These are phyloP conservation scores for Jamesozyma spencerorum DNA, from an alignment of 805 yeast genomes.

Conservation along the genomic window DNA sequence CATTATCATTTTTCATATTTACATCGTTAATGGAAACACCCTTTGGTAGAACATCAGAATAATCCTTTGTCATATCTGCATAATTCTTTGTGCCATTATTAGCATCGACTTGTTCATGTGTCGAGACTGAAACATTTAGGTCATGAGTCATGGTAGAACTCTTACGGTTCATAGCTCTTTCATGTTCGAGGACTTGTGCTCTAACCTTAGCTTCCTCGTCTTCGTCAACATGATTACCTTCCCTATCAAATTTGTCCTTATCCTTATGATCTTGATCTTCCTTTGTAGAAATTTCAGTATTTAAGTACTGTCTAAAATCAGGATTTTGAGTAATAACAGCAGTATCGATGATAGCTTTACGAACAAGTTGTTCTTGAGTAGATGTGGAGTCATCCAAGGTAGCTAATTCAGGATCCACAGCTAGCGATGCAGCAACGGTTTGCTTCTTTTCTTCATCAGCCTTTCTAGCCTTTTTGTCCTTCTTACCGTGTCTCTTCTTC, in stretches of 20 bases:
- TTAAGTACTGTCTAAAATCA: constrained; percentile 30
- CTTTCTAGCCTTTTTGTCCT: constrained; percentile 5
- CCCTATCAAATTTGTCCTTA: not conserved
- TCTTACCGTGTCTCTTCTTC: constrained; percentile 14
- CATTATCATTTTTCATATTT: constrained; percentile 22
- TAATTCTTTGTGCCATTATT: constrained; percentile 10
- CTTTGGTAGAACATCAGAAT: constrained; percentile 21
- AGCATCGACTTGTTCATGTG: not conserved
- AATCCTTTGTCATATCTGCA: constrained; percentile 12
- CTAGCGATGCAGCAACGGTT: constrained; percentile 13
- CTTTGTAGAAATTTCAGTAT: constrained; percentile 20
- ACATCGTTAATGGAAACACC: constrained; percentile 11
- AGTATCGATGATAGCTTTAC: constrained; percentile 63
- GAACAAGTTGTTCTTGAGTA: constrained; percentile 57
- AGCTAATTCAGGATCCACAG: constrained; percentile 52
- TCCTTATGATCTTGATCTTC: constrained; percentile 6
- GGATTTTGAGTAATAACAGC: constrained; percentile 46
- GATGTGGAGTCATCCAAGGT: constrained; percentile 38
- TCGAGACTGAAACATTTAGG: constrained; percentile 5
- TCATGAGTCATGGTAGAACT: constrained; percentile 5
- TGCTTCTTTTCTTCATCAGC: constrained; percentile 6
- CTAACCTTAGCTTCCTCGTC: not conserved
- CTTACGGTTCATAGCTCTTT: constrained; percentile 2
- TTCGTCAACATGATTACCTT: not conserved
- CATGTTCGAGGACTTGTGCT: constrained; percentile 2